Conservation (phyloP, 805 yeast species). For the Teunomyces panamensis region DNA sequence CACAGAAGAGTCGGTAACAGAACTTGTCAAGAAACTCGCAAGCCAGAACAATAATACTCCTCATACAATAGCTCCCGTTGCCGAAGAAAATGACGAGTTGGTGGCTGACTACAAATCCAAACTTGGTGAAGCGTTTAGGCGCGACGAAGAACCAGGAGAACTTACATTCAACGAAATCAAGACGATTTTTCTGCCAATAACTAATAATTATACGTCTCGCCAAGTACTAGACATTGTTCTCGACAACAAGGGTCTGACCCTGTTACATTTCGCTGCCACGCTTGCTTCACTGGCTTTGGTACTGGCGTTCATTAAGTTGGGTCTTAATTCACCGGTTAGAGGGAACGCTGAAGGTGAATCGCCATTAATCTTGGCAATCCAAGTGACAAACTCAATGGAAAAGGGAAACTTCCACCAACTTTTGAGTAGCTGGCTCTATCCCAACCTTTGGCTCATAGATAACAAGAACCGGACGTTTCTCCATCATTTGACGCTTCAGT, state of each 20-base stretch:
- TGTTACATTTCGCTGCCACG: constrained; percentile 43
- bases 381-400: constrained; percentile 81
- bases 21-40: constrained; percentile 4
- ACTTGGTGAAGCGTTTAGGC: constrained; percentile 36
- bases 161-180: constrained; percentile 22
- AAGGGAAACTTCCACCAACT: constrained; percentile 69
- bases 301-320: constrained; percentile 30
- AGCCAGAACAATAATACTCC: constrained; percentile 43
- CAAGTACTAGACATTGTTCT: constrained; percentile 30
- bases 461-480: constrained; percentile 73
- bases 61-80: constrained; percentile 48
- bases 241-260: constrained; percentile 40
- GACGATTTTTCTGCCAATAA: constrained; percentile 19
- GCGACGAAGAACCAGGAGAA: constrained; percentile 20
- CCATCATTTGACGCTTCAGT: constrained; percentile 72
- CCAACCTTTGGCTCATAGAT: constrained; percentile 47
- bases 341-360: constrained; percentile 40
- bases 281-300: constrained; percentile 37
- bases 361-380: constrained; percentile 65
- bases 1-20: neutral
- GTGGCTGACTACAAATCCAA: constrained; percentile 31
- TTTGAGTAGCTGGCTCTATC: constrained; percentile 65
- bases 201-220: constrained; percentile 13
- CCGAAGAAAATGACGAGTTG: constrained; percentile 28
- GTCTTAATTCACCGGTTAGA: constrained; percentile 36